phyloP scores from a whole-genome alignment of 306 rosid genomes.

The Vigna mungo region DNA sequence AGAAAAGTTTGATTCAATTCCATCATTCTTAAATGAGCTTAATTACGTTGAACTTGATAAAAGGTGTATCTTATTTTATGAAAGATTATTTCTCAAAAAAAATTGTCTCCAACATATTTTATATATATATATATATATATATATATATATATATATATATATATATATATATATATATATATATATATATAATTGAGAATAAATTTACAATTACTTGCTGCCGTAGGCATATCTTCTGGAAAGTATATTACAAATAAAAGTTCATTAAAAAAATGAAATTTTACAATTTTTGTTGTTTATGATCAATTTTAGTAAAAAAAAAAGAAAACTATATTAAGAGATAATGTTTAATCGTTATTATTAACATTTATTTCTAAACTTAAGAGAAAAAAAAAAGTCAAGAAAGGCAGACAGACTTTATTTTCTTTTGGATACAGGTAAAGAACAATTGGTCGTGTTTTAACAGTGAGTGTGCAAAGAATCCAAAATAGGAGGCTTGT shows the following conservation, averaged over 20 bases:
- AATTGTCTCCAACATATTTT: no score
- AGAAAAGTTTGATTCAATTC: no score
- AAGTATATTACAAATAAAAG: neutral
- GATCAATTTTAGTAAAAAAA: neutral
- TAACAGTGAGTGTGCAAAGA: constrained; percentile 47
- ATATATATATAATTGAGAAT: no score
- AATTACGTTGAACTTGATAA: no score
- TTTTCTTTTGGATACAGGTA: neutral
- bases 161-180: no score
- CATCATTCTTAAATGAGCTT: no score
- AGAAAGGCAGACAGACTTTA: neutral
- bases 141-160: no score
- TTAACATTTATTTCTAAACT: neutral
- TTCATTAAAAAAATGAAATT: neutral
- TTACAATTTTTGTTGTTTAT: neutral
- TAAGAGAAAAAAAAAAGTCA: constrained; percentile 26
- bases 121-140: no score
- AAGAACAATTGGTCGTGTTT: constrained; percentile 8
- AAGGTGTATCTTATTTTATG: no score
- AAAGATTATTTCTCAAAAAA: no score
- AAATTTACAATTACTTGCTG: no score
- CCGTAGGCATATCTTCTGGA: no score
- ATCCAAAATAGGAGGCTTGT: constrained; percentile 34
- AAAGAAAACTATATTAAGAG: neutral
- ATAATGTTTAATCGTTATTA: neutral